Base-by-base conservation (phyloP, 1,284 basidiomycete species). In the Afroboletus lepidellus region DNA sequence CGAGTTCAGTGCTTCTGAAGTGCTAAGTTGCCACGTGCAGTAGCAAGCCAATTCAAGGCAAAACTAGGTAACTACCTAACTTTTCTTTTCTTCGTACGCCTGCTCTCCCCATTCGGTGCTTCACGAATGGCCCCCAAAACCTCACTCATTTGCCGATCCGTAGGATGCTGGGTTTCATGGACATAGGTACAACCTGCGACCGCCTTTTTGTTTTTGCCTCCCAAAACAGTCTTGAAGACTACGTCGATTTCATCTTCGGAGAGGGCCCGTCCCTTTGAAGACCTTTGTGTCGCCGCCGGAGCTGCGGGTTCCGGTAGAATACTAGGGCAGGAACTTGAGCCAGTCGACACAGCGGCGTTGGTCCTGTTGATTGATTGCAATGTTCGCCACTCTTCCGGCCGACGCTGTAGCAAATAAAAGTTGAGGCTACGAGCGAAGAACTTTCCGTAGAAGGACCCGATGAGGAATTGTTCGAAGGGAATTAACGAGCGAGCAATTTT, bases 401-500 rank as follows among this genome's bases (percentile, higher is more conserved):
- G 77, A 36, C 90, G 81, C 63, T 86, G 80, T 20, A 95, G 79
- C 16, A 97, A 74, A 60, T 90, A 80, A 16, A 98, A 69, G 58
- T 91, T 87, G 47, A 97, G 74, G 63, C 85, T 87, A 37, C 86
- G 79, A 34, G 83, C 79, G 61, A 97, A 92, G 75, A 85, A 96
- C 66, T 90, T 92, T 34, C 93, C 94, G 61, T 85, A 96, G 63
- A 80, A 85, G 2, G 89, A 92, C 7, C 77, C 84, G 1, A 84
- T 81, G 20, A 98, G 80, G 18, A 74, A 74, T 24, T 82, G 79
- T 57, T 93, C 87, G 51, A 90, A 79, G 1, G 80, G 72, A 24
- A 92, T 72, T 11, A 96, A 73, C 12, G 88, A 88, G 15, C 83
- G 81, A 1, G 90, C 93, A 46, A 98, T 92, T 71, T 94, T 95